Evolutionary conservation across 2,329 filamentous ascomycete species (phyloP), one percentile per base, ranked within the genome.

Genomic region (Aureobasidium zeae): DNA sequence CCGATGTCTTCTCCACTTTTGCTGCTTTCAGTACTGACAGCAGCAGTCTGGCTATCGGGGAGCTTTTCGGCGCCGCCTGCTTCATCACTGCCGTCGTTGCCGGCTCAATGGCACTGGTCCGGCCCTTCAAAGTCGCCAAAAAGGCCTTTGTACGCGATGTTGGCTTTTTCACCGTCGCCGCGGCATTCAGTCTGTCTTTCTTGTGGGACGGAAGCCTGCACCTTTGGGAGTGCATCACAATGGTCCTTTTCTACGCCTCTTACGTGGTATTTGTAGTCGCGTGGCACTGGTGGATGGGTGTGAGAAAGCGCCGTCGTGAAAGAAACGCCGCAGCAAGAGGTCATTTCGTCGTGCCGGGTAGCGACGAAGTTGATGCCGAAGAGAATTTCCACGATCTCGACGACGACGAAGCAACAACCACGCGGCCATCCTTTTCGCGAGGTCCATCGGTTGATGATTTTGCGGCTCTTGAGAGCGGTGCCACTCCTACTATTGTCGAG

Each of bases 1-100:
- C 91, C 2, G 91, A 98, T 63, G 88, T 98, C 33, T 98, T 98
- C 64, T 95, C 88, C 52, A 98, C 91, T 2, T 96, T 98, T 65
- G 91, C 91, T 12, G 93, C 91, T 53, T 96, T 98, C 86, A 81
- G 81, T 57, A 94, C 88, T 17, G 86, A 96, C 58, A 95, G 88
- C 60, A 89, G 89, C n/a, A 93, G 88, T 67, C 76, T 98, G 71
- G 91, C 91, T 1, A 79, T 98, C 29, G 91, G 91, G 33, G 91
- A 98, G 66, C 72, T 98, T 38, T 86, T 98, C 42, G 91, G 91
- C 24, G 91, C 91, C 9, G 91, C 91, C 24, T 80, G 86, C 50
- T 98, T 98, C 66, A 98, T 98, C 62, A 93, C 88, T 1, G 84
- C 88, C 2, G 89, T 98, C 13, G 91, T 98, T 24, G 87, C 89